A percentile compares a stretch with the other conserved stretches of the same genome.
phyloP scores from a whole-genome alignment of 768 basidiomycete genomes.

The Lactifluus volemus region DNA sequence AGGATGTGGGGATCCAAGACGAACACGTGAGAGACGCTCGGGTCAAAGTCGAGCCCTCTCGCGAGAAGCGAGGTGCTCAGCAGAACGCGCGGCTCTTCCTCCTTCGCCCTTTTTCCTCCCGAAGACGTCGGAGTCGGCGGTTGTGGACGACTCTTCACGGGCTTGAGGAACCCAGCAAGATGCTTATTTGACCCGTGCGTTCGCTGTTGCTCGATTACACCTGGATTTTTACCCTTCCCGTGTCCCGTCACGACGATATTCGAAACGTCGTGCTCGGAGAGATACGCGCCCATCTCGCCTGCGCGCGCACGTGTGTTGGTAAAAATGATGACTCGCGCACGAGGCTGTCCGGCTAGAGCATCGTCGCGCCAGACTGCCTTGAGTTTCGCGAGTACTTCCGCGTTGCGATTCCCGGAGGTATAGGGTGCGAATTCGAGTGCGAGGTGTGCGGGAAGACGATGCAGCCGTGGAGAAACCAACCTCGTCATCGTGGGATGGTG shows the following conservation, averaged over 20 bases:
- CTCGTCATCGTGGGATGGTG: constrained; percentile 57
- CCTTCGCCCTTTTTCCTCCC: background rate
- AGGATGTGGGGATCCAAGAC: constrained; percentile 54
- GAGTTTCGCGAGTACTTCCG: constrained; percentile 70
- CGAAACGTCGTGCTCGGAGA: constrained; percentile 4
- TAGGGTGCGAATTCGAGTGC: constrained; percentile 65
- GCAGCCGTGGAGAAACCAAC: constrained; percentile 74
- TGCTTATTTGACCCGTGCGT: constrained; percentile 15
- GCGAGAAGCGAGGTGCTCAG: constrained; percentile 89
- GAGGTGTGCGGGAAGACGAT: constrained; percentile 65
- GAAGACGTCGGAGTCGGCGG: constrained; percentile 1
- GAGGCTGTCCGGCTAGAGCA: constrained; percentile 26
- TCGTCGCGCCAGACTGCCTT: constrained; percentile 70
- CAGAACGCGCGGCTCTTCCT: constrained; percentile 48
- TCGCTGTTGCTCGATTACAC: background rate
- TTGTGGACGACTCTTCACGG: constrained; percentile 28
- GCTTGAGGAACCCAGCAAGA: constrained; percentile 17
- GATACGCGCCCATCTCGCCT: constrained; percentile 16
- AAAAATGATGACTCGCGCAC: constrained; percentile 74
- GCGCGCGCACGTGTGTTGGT: constrained; percentile 44
- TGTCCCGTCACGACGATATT: constrained; percentile 14
- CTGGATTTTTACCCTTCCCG: background rate
- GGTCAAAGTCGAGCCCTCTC: constrained; percentile 81
- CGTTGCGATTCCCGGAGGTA: constrained; percentile 73
- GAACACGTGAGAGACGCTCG: constrained; percentile 74